Evolutionary conservation across 495 filamentous ascomycete genomes (phyloP), one percentile per base, ranked within the genome.

Genomic region (Thermothielavioides terrestris): DNA sequence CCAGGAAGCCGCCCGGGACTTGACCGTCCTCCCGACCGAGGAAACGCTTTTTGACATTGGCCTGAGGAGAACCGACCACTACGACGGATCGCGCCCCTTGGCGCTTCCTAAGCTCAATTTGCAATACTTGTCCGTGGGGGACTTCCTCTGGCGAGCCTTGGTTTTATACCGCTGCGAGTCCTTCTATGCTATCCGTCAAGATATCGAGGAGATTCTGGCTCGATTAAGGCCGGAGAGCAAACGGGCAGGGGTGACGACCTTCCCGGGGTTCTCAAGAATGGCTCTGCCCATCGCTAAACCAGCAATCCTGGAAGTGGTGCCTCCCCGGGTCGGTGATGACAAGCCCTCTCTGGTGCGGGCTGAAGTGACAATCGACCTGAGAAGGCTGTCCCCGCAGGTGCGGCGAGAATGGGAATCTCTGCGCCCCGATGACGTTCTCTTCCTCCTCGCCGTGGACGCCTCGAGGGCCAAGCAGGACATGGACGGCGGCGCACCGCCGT

Each of bases 31-130:
- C 17, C 94, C 92, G 1, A 97, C 86, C 6, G 92, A 97, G 59
- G 74, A 77, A 14, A 73, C 77, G 9, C 77, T 99, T n/a, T 96
- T 95, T 59, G 90, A 97, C 44, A 71, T 78, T 39, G 79, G 83
- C n/a, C 74, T 95, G 26, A 65, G 92, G 50, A 79, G 91, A 39
- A 91, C 91, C 50, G 90, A 95, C 57, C 77, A 77, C 11, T 99
- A 96, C 54, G 82, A 94, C 64, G 92, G 91, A 31, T 89, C 90
- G 30, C 79, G 80, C 22, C 89, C 92, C 9, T 73, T 99, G 40
- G 88, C 92, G 6, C 82, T 99, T 44, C 92, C 92, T 2, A 99
- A 97, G 57, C 69, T 97, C 42, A 97, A 95, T 60, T 75, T 99
- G 34, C 92, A 97, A 58, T 97, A 99, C 63, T 77, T 99, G 22